Percentiles rank a stretch among this genome's conserved stretches.
phyloP scores from a whole-genome alignment of 2,329 filamentous ascomycete genomes.

The Cladophialophora exuberans region DNA sequence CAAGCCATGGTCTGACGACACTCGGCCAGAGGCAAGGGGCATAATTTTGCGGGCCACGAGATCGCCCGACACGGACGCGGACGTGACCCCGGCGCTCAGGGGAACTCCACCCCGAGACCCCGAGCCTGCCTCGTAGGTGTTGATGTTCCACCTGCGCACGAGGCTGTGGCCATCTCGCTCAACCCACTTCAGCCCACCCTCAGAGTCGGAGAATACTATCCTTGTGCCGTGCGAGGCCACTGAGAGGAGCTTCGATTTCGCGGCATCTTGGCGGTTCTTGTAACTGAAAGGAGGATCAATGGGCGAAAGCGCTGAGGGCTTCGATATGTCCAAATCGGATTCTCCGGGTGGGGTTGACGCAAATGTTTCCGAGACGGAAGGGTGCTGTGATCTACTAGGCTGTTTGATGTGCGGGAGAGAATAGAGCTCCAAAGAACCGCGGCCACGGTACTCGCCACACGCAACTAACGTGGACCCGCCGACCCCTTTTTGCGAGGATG shows the following conservation, averaged over 20 bases:
- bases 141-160: constrained; percentile 61
- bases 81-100: constrained; percentile 19
- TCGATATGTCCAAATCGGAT: constrained; percentile 2
- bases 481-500: constrained; percentile 36
- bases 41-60: constrained; percentile 30
- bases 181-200: constrained; percentile 85
- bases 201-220: constrained; percentile 80
- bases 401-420: constrained; percentile 47
- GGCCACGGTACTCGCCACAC: constrained; percentile 87
- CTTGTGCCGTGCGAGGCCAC: constrained; percentile 80
- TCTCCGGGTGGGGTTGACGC: constrained; percentile 12
- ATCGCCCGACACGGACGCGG: constrained; percentile 8
- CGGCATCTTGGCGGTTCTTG: constrained; percentile 83
- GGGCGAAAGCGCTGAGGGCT: neutral
- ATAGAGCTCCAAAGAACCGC: constrained; percentile 89
- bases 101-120: too few relatives aligned
- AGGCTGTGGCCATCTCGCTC: constrained; percentile 72
- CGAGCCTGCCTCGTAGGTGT: constrained; percentile 44
- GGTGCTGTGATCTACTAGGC: neutral
- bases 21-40: constrained; percentile 45
- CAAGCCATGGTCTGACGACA: constrained; percentile 54
- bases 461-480: constrained; percentile 70
- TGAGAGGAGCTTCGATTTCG: constrained; percentile 77
- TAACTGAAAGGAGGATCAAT: constrained; percentile 48
- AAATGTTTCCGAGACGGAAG: neutral